Evolutionary conservation across 768 basidiomycete genomes (phyloP), one percentile per base, ranked within the genome.

Genomic region (Kwoniella shandongensis): DNA sequence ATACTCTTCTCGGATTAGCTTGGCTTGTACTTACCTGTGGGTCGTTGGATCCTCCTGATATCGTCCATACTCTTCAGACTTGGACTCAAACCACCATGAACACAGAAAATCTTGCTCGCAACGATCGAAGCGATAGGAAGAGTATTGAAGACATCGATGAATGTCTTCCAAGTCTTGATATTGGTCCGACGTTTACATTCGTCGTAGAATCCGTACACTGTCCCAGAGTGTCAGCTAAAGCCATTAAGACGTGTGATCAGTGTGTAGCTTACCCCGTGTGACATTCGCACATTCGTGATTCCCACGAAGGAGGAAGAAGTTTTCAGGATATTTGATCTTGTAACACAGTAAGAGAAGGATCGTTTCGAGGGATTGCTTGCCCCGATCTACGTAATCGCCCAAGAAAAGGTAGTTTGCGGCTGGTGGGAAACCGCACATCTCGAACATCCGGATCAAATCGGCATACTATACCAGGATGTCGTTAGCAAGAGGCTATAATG

Each of bases 241-340:
- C 47, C 10, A 44, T 17, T 10, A 23, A 32, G 47, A 13, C 25
- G 35, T 29, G 18, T 3, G 29, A 40, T 17, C 40, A 41, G 46
- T 13, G 12, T n/a, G 12, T 29, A 22, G 77, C 88, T 63, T 61
- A 92, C 93, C 94, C 86, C 96, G 82, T 52, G 96, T 99, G 51
- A 99, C 96, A 72, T 98, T 98, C 44, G 96, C 96, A 74, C 94
- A 97, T 80, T 99, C 96, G 77, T 99, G 96, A 77, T 99, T 99
- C 40, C 96, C 96, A 71, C 96, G 84, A 51, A 99, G 79, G 36
- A 99, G 82, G 81, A 98, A 98, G 80, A 99, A 98, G 80, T 98
- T 98, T 80, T 99, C 96, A 7, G 96, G 96, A 78, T 93, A 99
- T 79, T 98, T 98, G 81, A 99, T 90, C 82, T 99, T 99, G 85